Evolutionary conservation across 768 basidiomycete genomes (phyloP), one percentile per base, ranked within the genome.

Genomic region (Russula compacta): DNA sequence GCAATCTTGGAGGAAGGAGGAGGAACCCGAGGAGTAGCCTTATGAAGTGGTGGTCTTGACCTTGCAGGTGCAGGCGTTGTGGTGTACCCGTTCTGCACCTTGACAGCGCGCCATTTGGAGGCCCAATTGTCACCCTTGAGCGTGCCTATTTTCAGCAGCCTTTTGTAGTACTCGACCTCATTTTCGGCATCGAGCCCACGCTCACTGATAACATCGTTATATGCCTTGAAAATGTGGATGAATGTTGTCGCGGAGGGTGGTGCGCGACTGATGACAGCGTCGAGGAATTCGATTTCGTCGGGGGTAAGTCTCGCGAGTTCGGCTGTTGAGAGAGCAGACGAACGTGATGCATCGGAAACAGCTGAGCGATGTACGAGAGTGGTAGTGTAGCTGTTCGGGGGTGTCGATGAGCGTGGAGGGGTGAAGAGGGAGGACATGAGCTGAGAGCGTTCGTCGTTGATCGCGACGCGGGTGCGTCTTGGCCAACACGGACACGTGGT

Each of bases 81-180:
- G 32, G 66, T 73, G 64, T 79, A 77, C 12, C 75, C 77, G 64
- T 82, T 70, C 65, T 83, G 81, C 38, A 69, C 69, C 74, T 87
- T 92, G 56, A 89, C 83, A 64, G 76, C 76, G 38, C 75, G 75
- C 92, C 92, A 95, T 72, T 92, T 92, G 35, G 83, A 86, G 35
- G 78, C 81, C 91, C 92, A 95, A 68, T 81, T 86, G 59, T 76
- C 77, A 10, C 89, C 92, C 73, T 84, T 88, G 67, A 93, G 69
- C 44, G 87, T 89, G 49, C 89, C 89, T 3, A 95, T 76, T 71
- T 93, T 92, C 61, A 95, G 73, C 35, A 95, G 72, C 70, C 90
- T 88, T 19, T 84, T 83, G 70, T 93, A 95, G 69, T 87, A 89
- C 4, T 85, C 76, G 10, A 89, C 87, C 70, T 92, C 92, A 8